Percentiles rank a stretch among this genome's conserved stretches.
Conservation (phyloP, 2,329 filamentous ascomycete genomes). For the Cercospora sesami region DNA sequence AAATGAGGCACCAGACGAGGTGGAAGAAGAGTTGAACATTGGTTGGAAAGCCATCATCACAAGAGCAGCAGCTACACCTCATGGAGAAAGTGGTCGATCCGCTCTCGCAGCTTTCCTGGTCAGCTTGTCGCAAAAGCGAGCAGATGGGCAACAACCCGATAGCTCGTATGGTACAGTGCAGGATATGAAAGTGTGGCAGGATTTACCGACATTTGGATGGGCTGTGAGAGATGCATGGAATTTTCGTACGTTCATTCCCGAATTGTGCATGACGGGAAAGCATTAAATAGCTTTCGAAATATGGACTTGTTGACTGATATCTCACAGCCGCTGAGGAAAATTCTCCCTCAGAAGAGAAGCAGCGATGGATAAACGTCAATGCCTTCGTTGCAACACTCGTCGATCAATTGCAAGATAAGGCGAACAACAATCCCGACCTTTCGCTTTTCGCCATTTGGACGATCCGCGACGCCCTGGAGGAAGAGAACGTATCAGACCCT, state of each 20-base stretch:
- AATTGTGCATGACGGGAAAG: neutral
- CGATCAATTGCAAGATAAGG: slow-evolving; percentile 25
- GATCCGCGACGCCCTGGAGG: slow-evolving; percentile 35
- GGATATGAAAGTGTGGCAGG: slow-evolving; percentile 32
- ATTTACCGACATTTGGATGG: slow-evolving; percentile 36
- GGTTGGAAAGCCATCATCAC: slow-evolving; percentile 30
- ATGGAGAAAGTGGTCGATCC: slow-evolving; percentile 16
- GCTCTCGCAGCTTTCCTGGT: slow-evolving; percentile 9
- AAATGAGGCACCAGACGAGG: slow-evolving; percentile 20
- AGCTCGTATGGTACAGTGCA: slow-evolving; percentile 23
- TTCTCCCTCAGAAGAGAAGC: slow-evolving; percentile 22
- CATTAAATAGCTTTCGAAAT: neutral
- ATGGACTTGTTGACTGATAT: neutral
- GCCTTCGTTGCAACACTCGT: slow-evolving; percentile 34
- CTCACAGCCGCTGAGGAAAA: slow-evolving; percentile 27
- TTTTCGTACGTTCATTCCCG: slow-evolving; percentile 22
- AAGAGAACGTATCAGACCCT: slow-evolving; percentile 27
- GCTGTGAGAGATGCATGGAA: slow-evolving; percentile 38
- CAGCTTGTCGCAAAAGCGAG: slow-evolving; percentile 14
- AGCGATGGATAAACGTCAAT: slow-evolving; percentile 37
- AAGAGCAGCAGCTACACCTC: slow-evolving; percentile 27
- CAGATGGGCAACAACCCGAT: slow-evolving; percentile 25
- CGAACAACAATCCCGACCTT: slow-evolving; percentile 30
- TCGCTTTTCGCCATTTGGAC: slow-evolving; percentile 38
- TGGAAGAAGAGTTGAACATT: slow-evolving; percentile 27